phyloP scores from a whole-genome alignment of 1,284 basidiomycete species.

The Irpex rosettiformis region DNA sequence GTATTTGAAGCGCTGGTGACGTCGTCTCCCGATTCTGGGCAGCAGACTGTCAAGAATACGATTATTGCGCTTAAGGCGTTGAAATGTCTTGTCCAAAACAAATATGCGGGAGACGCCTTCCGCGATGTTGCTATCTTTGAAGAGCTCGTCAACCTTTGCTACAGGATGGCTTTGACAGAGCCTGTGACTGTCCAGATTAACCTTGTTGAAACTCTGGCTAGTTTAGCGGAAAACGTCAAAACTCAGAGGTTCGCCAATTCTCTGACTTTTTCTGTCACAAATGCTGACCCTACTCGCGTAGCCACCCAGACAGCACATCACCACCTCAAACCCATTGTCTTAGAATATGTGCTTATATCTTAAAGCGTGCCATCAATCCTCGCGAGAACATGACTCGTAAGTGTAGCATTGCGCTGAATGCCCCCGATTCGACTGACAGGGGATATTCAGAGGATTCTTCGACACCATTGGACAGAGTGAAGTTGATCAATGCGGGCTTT shows the following conservation, averaged over 20 bases:
- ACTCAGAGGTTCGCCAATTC: conserved; percentile 15
- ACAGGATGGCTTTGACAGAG: conserved; percentile 89
- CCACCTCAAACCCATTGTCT: conserved; percentile 66
- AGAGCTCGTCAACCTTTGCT: conserved; percentile 86
- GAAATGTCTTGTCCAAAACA: conserved; percentile 72
- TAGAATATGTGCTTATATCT: conserved; percentile 75
- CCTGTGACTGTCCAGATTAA: conserved; percentile 69
- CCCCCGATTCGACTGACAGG: background rate
- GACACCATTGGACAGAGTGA: conserved; percentile 48
- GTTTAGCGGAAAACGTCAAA: conserved; percentile 58
- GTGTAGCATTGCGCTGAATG: too few species aligned
- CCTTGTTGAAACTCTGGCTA: conserved; percentile 71
- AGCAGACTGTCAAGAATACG: conserved; percentile 40
- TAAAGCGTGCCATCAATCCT: conserved; percentile 65
- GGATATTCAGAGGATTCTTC: conserved; percentile 22
- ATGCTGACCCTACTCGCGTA: background rate
- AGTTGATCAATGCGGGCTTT: conserved; percentile 69
- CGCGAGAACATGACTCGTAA: conserved; percentile 55
- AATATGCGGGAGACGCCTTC: conserved; percentile 80
- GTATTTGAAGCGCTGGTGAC: conserved; percentile 87
- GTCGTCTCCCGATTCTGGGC: conserved; percentile 47
- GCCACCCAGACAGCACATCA: background rate
- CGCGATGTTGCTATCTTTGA: conserved; percentile 83
- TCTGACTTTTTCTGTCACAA: background rate
- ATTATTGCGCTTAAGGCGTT: conserved; percentile 76